A percentile compares a stretch with the other conserved stretches of the same genome.
Evolutionary conservation across 1,284 basidiomycete genomes (phyloP).

Genomic region (Leccinum subrobustum): DNA sequence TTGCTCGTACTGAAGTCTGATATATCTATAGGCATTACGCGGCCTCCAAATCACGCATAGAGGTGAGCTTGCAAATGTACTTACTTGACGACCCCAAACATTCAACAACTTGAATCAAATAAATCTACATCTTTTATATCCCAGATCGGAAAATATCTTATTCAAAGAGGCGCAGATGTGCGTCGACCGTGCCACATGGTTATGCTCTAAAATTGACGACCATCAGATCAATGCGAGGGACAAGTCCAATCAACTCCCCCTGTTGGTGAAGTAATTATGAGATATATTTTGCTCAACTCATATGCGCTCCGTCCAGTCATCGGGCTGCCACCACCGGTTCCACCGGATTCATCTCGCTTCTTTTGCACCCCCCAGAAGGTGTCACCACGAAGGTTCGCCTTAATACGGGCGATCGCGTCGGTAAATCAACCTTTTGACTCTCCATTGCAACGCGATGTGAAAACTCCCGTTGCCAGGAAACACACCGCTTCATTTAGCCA

Average conservation of each 20-base stretch:
- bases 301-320: conserved; percentile 51
- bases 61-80: conserved; percentile 44
- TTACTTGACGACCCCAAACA: neutral
- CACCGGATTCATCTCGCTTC: conserved; percentile 77
- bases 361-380: conserved; percentile 74
- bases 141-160: conserved; percentile 85
- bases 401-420: conserved; percentile 83
- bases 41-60: conserved; percentile 87
- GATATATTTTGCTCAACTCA: conserved; percentile 3
- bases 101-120: neutral
- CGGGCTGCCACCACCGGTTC: conserved; percentile 94
- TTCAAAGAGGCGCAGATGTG: conserved; percentile 86
- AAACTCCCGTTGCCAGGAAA: conserved; percentile 58
- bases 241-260: conserved; percentile 84
- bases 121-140: conserved; percentile 13
- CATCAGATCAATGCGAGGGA: conserved; percentile 87
- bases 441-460: neutral
- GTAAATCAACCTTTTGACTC: conserved; percentile 41
- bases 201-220: conserved; percentile 18
- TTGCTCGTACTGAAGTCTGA: conserved; percentile 3
- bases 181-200: conserved; percentile 64
- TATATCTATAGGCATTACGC: conserved; percentile 77
- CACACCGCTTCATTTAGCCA: conserved; percentile 92
- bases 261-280: conserved; percentile 50
- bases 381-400: conserved; percentile 72